These are phyloP conservation scores for Cryphonectria japonica DNA, from an alignment of 2,329 filamentous ascomycete species.

Conservation along the genomic window DNA sequence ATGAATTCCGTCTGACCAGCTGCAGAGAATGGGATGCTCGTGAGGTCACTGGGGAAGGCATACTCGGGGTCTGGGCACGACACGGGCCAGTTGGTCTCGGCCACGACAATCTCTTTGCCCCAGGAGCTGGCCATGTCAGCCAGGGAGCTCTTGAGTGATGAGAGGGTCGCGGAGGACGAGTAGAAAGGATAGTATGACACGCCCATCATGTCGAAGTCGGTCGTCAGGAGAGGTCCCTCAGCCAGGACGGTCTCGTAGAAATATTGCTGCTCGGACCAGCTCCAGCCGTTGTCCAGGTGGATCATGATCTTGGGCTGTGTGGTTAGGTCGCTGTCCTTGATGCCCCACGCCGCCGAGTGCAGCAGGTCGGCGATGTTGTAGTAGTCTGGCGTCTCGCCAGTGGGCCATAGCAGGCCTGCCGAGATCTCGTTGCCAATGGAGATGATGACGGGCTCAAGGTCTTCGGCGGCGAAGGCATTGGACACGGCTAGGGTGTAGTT, in stretches of 20 bases:
- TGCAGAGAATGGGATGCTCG: constrained; percentile 62
- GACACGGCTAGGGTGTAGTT: constrained; percentile 68
- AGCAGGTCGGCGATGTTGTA: constrained; percentile 66
- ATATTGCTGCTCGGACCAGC: constrained; percentile 66
- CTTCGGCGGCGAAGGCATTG: constrained; percentile 62
- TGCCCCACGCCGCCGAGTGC: constrained; percentile 64
- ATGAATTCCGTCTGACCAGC: constrained; percentile 67
- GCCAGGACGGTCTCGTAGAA: constrained; percentile 60
- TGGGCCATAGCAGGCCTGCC: constrained; percentile 67
- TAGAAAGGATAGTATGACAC: constrained; percentile 78
- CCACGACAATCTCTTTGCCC: constrained; percentile 68
- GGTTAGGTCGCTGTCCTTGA: constrained; percentile 64
- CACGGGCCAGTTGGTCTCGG: constrained; percentile 72
- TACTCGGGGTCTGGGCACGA: constrained; percentile 63
- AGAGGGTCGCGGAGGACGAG: constrained; percentile 60
- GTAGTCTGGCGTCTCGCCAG: constrained; percentile 59
- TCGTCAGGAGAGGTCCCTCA: constrained; percentile 50
- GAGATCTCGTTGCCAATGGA: constrained; percentile 77
- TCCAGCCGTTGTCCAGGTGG: constrained; percentile 77
- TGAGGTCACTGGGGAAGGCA: constrained; percentile 63
- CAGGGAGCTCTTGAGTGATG: constrained; percentile 58
- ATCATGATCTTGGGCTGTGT: constrained; percentile 71
- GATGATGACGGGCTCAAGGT: constrained; percentile 62
- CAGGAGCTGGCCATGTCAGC: constrained; percentile 63
- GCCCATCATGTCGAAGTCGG: constrained; percentile 72